Evolutionary conservation across 2,329 filamentous ascomycete species (phyloP), one percentile per base, ranked within the genome.

Genomic region (Pseudogymnoascus sp.): DNA sequence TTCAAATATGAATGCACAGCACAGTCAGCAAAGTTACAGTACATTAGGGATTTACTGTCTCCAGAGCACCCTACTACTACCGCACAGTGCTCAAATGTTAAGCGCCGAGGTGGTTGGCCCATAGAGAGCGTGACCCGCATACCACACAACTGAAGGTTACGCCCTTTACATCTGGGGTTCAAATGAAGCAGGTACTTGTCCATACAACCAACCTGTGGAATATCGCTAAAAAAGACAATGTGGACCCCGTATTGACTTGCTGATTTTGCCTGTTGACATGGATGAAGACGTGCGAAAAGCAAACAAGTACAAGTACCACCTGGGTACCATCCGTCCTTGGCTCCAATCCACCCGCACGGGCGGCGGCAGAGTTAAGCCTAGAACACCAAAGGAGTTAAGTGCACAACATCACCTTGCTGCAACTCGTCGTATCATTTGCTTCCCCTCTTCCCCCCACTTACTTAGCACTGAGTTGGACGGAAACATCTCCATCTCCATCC

Each of bases 341-440:
- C 38, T 42, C 58, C 58, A 59, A 59, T 59, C 33, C 33, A 59
- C 58, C 33, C 33, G 58, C 58, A 55, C 48, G 29, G 48, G 48
- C 48, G 29, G 48, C 48, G 48, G 29, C 48, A 55, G 48, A 55
- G 29, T 55, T 55, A 35, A 55, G 48, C 48, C 48, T 55, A 55
- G 48, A 55, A 55, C 48, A 55, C 48, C 15, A 55, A 55, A 55
- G 48, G 48, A 55, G 48, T 55, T 55, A 55, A 31, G 48, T 55
- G 29, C 29, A 12, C 48, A 55, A 55, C 29, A 55, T 55, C 48
- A 55, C 48, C 48, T 55, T 55, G 48, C 29, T 55, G 48, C 48
- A 55, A 55, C 48, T 55, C 48, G 48, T 55, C 48, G 48, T 55
- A 55, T 55, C 48, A 55, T 55, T 55, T 55, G 48, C 48, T 55